A percentile compares a stretch with the other conserved stretches of the same genome.
Evolutionary conservation across 495 filamentous ascomycete genomes (phyloP).

Genomic region (Parmelia sp.): DNA sequence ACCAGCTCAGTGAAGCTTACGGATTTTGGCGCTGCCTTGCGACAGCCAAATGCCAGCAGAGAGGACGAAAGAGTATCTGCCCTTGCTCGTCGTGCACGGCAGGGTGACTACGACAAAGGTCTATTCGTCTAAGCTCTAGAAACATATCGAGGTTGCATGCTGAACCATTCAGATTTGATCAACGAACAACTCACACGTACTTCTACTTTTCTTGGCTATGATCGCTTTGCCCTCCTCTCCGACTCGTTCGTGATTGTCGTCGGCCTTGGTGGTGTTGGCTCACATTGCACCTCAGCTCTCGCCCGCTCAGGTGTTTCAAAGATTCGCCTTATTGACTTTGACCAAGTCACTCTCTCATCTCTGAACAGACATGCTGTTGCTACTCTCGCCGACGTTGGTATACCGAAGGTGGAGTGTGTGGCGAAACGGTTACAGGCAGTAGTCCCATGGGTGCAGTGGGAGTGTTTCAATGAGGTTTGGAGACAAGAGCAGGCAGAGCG

Average conservation of each 20-base stretch:
- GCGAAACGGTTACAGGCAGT: slow-evolving; percentile 72
- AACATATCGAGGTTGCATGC: not conserved
- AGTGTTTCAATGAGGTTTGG: slow-evolving; percentile 82
- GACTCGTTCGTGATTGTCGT: slow-evolving; percentile 80
- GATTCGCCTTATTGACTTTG: slow-evolving; percentile 91
- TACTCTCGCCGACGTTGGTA: slow-evolving; percentile 87
- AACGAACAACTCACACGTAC: slow-evolving; percentile 95
- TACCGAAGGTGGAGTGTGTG: slow-evolving; percentile 86
- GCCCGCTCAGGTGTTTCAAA: slow-evolving; percentile 81
- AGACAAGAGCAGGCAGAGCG: slow-evolving; percentile 54
- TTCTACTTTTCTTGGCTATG: slow-evolving; percentile 79
- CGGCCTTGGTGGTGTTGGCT: slow-evolving; percentile 91
- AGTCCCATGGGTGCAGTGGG: slow-evolving; percentile 85
- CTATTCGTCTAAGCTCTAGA: slow-evolving; percentile 9
- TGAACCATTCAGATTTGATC: slow-evolving; percentile 60
- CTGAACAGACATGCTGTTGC: slow-evolving; percentile 93
- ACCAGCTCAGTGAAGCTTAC: slow-evolving; percentile 58
- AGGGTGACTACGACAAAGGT: slow-evolving; percentile 90
- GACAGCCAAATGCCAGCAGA: slow-evolving; percentile 47
- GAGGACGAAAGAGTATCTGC: slow-evolving; percentile 73
- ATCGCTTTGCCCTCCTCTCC: slow-evolving; percentile 72
- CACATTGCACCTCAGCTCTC: slow-evolving; percentile 79
- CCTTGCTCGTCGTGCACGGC: slow-evolving; percentile 71
- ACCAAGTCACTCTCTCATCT: slow-evolving; percentile 90
- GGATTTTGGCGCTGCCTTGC: slow-evolving; percentile 62